These are phyloP conservation scores for Penicillium concentricum DNA, from an alignment of 2,329 filamentous ascomycete genomes.

Conservation along the genomic window DNA sequence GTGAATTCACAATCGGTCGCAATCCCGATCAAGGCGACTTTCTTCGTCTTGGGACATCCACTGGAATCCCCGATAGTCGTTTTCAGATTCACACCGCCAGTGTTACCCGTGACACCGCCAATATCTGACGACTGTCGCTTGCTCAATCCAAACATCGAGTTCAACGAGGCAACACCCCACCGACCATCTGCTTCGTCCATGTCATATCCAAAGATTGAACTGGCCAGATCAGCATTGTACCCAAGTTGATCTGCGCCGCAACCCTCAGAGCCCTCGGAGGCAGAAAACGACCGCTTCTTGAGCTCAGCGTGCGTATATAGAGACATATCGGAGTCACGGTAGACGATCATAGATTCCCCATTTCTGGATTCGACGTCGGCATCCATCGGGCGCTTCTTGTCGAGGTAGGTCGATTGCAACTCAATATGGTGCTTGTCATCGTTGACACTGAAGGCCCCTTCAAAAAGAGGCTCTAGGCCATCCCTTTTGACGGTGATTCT, in stretches of 20 bases:
- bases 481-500: constrained; percentile 75
- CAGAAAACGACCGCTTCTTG: constrained; percentile 59
- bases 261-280: constrained; percentile 48
- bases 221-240: constrained; percentile 74
- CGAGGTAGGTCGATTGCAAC: constrained; percentile 69
- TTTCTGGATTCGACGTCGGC: constrained; percentile 58
- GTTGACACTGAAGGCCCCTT: constrained; percentile 80
- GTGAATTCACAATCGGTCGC: constrained; percentile 93
- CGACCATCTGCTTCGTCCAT: constrained; percentile 52
- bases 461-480: constrained; percentile 76
- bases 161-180: constrained; percentile 62
- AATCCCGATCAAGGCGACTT: constrained; percentile 86
- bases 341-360: constrained; percentile 83
- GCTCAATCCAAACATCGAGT: constrained; percentile 64
- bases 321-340: constrained; percentile 82
- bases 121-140: constrained; percentile 68
- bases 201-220: constrained; percentile 62
- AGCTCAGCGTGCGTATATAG: constrained; percentile 56
- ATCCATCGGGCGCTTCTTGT: constrained; percentile 70
- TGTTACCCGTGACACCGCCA: constrained; percentile 67
- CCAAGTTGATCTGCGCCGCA: constrained; percentile 74
- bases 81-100: constrained; percentile 74
- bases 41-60: constrained; percentile 89
- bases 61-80: constrained; percentile 73
- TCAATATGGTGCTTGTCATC: constrained; percentile 86